Base-by-base conservation (phyloP, 352 stramenopile genomes). In the Pythium apleroticum region DNA sequence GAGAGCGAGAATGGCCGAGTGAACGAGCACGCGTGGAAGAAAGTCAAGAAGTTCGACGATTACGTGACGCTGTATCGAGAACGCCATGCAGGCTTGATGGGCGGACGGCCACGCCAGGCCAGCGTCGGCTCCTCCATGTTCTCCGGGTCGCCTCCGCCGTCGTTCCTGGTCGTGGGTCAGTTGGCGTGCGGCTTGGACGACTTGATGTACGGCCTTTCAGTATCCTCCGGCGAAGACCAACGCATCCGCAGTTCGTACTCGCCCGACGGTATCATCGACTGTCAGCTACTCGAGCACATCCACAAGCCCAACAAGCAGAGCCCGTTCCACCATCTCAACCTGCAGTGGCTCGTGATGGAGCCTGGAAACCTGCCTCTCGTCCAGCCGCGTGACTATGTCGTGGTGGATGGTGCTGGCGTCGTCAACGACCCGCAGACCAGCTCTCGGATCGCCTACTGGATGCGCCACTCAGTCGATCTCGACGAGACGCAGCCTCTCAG, bases 391-490 rank as follows among this genome's bases (percentile, higher is more conserved):
- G 80, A 89, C 68, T 89, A 81, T 52, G 77, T 86, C 45, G 78
- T 76, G 20, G 39, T 89, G 25, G 74, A 89, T 39, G 74, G 74
- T 20, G 70, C 75, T 12, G 77, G 80, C 20, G 71, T 83, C 27
- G 55, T 72, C 1, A 63, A 75, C 52, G 77, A 66, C 3, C 45
- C 71, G 17, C 68, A 74, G 30, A 59, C 66, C 20, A 71, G 77
- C 28, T 46, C 52, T 46, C 73, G 72, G 17, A 73, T 86, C 27
- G 75, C 75, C 17, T 89, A 84, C 66, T 77, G 68, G 53, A 68
- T 86, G 12, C 77, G 74, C 43, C 80, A 89, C 68, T 89, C 80
- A 28, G 73, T 89, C 20, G 71, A 71, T n/a, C 80, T 86, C 33
- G 73, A 75, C 9, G 63, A 80, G 53, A 74, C 76, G 48, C 71